These are phyloP conservation scores for Desmodesmus armatus DNA, from an alignment of 139 green algal genomes.

Conservation along the genomic window DNA sequence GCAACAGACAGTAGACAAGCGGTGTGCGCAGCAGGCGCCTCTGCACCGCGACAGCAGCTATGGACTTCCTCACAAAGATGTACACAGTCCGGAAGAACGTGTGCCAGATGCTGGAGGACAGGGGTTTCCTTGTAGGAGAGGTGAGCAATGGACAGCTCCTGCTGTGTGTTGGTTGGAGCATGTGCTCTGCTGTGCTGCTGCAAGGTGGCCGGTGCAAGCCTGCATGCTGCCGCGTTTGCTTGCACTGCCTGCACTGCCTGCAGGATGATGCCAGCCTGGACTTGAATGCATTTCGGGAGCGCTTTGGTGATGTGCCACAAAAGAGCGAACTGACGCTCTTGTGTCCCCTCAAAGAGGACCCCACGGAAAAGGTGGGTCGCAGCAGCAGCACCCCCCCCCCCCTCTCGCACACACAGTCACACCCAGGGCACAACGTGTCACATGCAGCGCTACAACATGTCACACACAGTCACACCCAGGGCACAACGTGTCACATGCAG, in stretches of 20 bases:
- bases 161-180: no score
- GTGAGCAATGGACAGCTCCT: no score
- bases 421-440: no score
- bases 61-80: constrained; percentile 81
- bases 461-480: no score
- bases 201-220: no score
- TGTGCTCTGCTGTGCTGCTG: no score
- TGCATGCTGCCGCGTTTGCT: neutral
- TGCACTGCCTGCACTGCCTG: neutral
- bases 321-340: constrained; percentile 90
- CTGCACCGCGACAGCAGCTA: constrained; percentile 40
- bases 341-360: constrained; percentile 80
- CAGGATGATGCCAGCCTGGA: constrained; percentile 82
- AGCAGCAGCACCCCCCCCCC: no score
- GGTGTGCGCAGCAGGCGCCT: no score
- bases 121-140: constrained; percentile 88
- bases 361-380: constrained; percentile 82
- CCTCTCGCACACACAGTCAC: no score
- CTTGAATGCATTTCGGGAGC: constrained; percentile 84
- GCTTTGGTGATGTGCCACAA: constrained; percentile 80
- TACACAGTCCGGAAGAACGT: constrained; percentile 85
- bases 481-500: no score
- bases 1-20: constrained; percentile 38
- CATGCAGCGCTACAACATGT: no score
- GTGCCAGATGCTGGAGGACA: constrained; percentile 92